Conservation (phyloP, 1,284 basidiomycete species). For the Gomphus bonarii region DNA sequence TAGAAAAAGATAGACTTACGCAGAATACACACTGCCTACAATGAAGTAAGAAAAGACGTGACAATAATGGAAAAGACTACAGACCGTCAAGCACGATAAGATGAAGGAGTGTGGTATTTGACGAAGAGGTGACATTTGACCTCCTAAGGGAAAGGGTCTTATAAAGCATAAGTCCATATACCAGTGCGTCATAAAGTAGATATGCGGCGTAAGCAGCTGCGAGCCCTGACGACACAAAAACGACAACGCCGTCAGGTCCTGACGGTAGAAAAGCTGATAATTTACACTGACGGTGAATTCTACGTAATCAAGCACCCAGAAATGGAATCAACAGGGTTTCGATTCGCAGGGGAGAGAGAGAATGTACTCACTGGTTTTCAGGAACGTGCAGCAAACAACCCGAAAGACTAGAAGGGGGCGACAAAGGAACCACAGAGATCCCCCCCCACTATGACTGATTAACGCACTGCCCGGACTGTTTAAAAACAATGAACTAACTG, state of each 20-base stretch:
- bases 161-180: not conserved
- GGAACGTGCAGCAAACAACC: not conserved
- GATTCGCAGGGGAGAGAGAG: not conserved
- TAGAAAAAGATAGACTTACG: not conserved
- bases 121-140: not conserved
- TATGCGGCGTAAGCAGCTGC: not conserved
- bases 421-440: not conserved
- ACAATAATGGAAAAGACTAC: not conserved
- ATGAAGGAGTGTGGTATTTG: not conserved
- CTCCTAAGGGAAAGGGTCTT: not conserved
- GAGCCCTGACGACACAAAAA: not conserved
- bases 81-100: not conserved
- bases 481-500: not conserved
- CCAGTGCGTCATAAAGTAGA: not conserved
- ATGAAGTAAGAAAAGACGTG: not conserved
- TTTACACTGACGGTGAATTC: not conserved
- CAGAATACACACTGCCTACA: conserved; percentile 1
- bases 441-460: not conserved
- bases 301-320: not conserved
- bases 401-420: not conserved
- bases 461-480: not conserved
- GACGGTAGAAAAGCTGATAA: not conserved
- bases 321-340: not conserved
- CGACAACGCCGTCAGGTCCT: not conserved
- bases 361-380: not conserved